Percentiles rank a stretch among this genome's conserved stretches.
These are phyloP conservation scores for Puccinia hordei DNA, from an alignment of 1,284 basidiomycete species.

Conservation along the genomic window DNA sequence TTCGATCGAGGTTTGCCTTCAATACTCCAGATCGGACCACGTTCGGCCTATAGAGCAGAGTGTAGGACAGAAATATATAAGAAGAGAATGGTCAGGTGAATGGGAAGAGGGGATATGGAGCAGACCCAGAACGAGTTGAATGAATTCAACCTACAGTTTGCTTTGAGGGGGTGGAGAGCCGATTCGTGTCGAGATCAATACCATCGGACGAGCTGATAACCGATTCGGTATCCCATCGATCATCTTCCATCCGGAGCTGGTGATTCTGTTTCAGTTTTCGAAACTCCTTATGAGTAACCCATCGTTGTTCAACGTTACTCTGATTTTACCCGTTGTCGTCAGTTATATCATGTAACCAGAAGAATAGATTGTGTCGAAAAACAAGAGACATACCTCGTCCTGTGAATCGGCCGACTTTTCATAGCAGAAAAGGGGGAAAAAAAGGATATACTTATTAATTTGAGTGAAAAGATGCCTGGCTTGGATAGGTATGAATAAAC, in stretches of 20 bases:
- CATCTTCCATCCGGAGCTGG: slow-evolving; percentile 1
- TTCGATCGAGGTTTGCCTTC: slow-evolving; percentile 32
- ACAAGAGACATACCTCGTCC: slow-evolving; percentile 3
- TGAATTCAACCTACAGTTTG: not conserved
- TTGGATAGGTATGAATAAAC: not conserved
- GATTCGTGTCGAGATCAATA: slow-evolving; percentile 3
- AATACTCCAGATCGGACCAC: slow-evolving; percentile 46
- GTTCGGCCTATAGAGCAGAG: slow-evolving; percentile 8
- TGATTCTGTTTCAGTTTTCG: slow-evolving; percentile 27
- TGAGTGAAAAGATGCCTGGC: not conserved
- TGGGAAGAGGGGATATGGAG: too few relatives aligned
- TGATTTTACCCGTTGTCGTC: not conserved
- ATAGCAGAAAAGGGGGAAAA: not conserved
- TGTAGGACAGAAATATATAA: too few relatives aligned
- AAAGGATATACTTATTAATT: not conserved
- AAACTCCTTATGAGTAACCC: slow-evolving; percentile 45
- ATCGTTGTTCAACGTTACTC: slow-evolving; percentile 37
- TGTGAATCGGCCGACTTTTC: slow-evolving; percentile 2
- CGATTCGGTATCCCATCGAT: slow-evolving; percentile 40
- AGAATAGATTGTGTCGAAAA: not conserved
- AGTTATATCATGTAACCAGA: not conserved
- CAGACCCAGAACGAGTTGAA: not conserved
- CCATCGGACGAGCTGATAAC: slow-evolving; percentile 9
- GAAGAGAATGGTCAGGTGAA: not conserved
- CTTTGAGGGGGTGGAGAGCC: slow-evolving; percentile 16